Conservation (phyloP, 2,329 filamentous ascomycete genomes). For the Dothistroma septosporum region DNA sequence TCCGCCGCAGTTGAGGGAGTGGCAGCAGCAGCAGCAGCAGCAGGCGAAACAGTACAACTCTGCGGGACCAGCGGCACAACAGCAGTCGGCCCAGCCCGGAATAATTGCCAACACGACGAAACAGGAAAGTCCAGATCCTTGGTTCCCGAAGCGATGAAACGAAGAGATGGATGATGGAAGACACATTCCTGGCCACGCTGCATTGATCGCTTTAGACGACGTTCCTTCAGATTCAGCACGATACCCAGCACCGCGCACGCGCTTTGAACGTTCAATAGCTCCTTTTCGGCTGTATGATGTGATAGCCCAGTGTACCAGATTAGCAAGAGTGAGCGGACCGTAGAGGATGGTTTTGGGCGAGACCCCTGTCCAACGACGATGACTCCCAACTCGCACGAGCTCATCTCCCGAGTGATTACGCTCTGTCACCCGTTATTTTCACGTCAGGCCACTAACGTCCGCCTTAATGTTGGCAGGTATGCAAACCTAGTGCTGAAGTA, state of each 20-base stretch:
- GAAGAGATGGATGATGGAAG: background rate
- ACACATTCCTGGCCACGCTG: background rate
- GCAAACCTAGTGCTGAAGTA: too few species aligned
- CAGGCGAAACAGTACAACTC: background rate
- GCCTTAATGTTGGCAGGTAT: too few species aligned
- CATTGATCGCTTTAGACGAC: background rate
- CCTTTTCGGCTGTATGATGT: slow-evolving; percentile 8
- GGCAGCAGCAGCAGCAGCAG: slow-evolving; percentile 5
- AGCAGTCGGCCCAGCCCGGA: background rate
- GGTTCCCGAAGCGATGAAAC: slow-evolving; percentile 24
- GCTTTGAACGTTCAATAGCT: slow-evolving; percentile 9
- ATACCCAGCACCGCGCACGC: slow-evolving; percentile 7
- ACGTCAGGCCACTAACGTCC: too few species aligned
- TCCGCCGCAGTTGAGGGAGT: slow-evolving; percentile 1
- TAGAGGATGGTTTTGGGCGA: slow-evolving; percentile 2
- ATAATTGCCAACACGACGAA: background rate
- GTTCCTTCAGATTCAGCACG: slow-evolving; percentile 9
- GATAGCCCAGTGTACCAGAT: slow-evolving; percentile 8
- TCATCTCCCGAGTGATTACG: too few species aligned
- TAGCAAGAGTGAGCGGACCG: slow-evolving; percentile 14
- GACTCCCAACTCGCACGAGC: too few species aligned
- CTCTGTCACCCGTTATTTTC: too few species aligned
- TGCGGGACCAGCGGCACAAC: background rate
- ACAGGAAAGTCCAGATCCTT: slow-evolving; percentile 26
- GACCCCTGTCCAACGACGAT: too few species aligned